phyloP scores from a whole-genome alignment of 208 protist species.

The Strigomonas galati region DNA sequence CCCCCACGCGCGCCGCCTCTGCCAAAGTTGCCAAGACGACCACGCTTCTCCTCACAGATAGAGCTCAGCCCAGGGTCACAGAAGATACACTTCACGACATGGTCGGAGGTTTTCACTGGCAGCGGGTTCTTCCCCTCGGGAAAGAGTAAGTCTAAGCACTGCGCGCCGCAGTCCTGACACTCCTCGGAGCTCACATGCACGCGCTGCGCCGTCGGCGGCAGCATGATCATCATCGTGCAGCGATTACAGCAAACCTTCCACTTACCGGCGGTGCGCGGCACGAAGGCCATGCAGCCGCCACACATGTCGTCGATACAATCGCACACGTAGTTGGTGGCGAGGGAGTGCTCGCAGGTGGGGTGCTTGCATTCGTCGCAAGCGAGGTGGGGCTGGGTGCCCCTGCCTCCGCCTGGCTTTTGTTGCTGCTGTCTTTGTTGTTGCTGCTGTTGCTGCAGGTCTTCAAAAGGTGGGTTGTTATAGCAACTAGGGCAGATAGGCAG shows the following conservation, averaged over 20 bases:
- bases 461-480: slow-evolving; percentile 94
- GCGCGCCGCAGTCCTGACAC: slow-evolving; percentile 73
- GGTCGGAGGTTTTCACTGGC: slow-evolving; percentile 59
- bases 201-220: slow-evolving; percentile 79
- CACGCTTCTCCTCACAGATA: slow-evolving; percentile 72
- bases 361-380: slow-evolving; percentile 92
- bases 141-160: slow-evolving; percentile 73
- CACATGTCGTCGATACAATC: slow-evolving; percentile 78
- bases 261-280: slow-evolving; percentile 76
- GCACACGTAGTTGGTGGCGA: slow-evolving; percentile 86
- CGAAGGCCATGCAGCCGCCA: slow-evolving; percentile 83
- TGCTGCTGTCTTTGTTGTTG: not conserved
- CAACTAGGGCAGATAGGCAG: slow-evolving; percentile 92
- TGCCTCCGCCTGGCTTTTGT: not conserved
- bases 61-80: slow-evolving; percentile 58
- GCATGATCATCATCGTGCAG: slow-evolving; percentile 87
- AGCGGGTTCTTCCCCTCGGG: slow-evolving; percentile 78
- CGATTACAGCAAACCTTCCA: slow-evolving; percentile 89
- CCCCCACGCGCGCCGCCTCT: slow-evolving; percentile 26
- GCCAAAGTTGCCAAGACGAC: slow-evolving; percentile 57
- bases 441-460: slow-evolving; percentile 31
- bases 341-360: slow-evolving; percentile 86
- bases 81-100: slow-evolving; percentile 74
- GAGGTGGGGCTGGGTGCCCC: slow-evolving; percentile 44
- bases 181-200: slow-evolving; percentile 69